Percentiles rank a stretch among this genome's conserved stretches.
Conservation (phyloP, 352 stramenopile genomes). For the Phytophthora pluvialis region DNA sequence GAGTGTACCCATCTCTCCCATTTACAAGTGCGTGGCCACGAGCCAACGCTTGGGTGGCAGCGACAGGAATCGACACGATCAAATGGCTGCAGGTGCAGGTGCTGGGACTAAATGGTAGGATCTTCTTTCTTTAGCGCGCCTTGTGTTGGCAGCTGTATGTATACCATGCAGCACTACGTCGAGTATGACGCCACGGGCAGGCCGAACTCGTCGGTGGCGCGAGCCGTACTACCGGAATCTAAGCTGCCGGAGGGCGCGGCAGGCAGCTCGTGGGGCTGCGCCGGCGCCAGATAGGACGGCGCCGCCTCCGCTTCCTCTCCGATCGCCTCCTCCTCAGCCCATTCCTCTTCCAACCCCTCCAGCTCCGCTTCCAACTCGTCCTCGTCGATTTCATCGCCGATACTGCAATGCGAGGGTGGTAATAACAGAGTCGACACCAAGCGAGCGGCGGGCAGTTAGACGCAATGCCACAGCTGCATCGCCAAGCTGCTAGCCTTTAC, state of each 20-base stretch:
- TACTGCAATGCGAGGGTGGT: slow-evolving; percentile 44
- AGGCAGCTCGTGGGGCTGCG: slow-evolving; percentile 64
- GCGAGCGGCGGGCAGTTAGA: neutral
- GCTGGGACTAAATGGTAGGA: neutral
- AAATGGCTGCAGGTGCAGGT: neutral
- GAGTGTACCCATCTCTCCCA: slow-evolving; percentile 28
- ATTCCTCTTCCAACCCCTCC: slow-evolving; percentile 94
- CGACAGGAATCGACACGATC: neutral
- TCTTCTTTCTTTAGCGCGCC: neutral
- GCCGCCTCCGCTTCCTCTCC: slow-evolving; percentile 49
- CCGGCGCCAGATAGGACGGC: slow-evolving; percentile 69
- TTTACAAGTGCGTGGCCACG: slow-evolving; percentile 30
- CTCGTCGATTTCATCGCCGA: slow-evolving; percentile 95
- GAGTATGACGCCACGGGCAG: slow-evolving; percentile 61
- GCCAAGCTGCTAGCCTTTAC: neutral
- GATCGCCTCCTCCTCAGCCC: slow-evolving; percentile 76
- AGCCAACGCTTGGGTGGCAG: slow-evolving; percentile 1
- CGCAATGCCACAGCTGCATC: neutral
- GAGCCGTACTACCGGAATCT: slow-evolving; percentile 34
- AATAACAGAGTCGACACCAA: neutral
- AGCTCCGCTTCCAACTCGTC: slow-evolving; percentile 95
- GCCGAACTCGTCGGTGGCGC: slow-evolving; percentile 76
- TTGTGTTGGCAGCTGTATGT: neutral
- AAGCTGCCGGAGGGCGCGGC: slow-evolving; percentile 55
- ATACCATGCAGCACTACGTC: slow-evolving; percentile 13